A percentile compares a stretch with the other conserved stretches of the same genome.
These are phyloP conservation scores for Cytospora chrysosperma DNA, from an alignment of 2,329 filamentous ascomycete species.

Conservation along the genomic window DNA sequence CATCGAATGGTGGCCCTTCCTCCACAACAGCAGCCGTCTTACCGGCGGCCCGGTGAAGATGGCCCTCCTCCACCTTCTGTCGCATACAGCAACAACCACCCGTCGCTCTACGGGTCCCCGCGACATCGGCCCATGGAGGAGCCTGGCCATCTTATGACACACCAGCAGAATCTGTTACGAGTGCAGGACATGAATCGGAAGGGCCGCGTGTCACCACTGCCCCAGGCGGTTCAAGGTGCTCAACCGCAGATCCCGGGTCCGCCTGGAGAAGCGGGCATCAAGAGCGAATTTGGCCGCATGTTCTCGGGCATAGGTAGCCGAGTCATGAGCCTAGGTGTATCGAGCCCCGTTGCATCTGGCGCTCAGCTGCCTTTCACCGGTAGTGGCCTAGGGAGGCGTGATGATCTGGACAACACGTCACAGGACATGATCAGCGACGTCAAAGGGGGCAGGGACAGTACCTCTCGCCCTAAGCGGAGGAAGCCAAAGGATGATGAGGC, in stretches of 20 bases:
- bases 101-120: slow-evolving; percentile 44
- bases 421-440: slow-evolving; percentile 39
- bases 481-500: slow-evolving; percentile 76
- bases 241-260: slow-evolving; percentile 78
- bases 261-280: slow-evolving; percentile 81
- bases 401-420: slow-evolving; percentile 47
- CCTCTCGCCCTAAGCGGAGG: slow-evolving; percentile 57
- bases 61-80: slow-evolving; percentile 50
- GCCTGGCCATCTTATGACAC: slow-evolving; percentile 55
- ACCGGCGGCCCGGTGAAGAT: slow-evolving; percentile 46
- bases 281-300: slow-evolving; percentile 92
- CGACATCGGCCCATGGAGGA: slow-evolving; percentile 47
- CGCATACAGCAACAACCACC: slow-evolving; percentile 45
- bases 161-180: slow-evolving; percentile 68
- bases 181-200: slow-evolving; percentile 79
- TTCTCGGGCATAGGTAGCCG: slow-evolving; percentile 83
- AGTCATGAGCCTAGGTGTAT: slow-evolving; percentile 49
- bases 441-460: slow-evolving; percentile 25
- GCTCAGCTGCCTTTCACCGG: slow-evolving; percentile 48
- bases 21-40: slow-evolving; percentile 35
- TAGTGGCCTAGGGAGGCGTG: slow-evolving; percentile 47
- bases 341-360: slow-evolving; percentile 49
- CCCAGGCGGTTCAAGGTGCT: slow-evolving; percentile 90
- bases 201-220: slow-evolving; percentile 82
- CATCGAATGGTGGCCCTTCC: slow-evolving; percentile 43